These are phyloP conservation scores for Trypanosoma rangeli DNA, from an alignment of 208 protist genomes.

Conservation along the genomic window DNA sequence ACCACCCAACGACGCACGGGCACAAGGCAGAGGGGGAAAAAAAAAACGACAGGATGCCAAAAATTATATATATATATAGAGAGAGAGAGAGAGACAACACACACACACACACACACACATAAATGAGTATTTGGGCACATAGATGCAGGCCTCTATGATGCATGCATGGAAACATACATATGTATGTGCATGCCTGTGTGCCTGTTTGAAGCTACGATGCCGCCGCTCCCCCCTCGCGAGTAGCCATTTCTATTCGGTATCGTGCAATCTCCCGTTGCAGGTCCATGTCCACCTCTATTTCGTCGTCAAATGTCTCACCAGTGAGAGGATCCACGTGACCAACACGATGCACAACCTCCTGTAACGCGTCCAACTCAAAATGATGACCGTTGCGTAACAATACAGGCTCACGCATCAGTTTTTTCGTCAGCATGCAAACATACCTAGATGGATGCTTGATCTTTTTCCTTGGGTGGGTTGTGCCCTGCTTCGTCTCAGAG, in stretches of 20 bases:
- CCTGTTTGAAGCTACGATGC: conserved; percentile 6
- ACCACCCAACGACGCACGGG: not conserved
- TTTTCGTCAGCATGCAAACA: conserved; percentile 80
- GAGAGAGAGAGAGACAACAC: conserved; percentile 1
- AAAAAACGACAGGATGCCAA: conserved; percentile 1
- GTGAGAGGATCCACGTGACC: conserved; percentile 85
- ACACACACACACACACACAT: not conserved
- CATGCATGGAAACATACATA: conserved; percentile 16
- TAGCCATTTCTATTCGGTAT: conserved; percentile 66
- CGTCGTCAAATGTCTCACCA: conserved; percentile 66
- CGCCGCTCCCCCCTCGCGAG: conserved; percentile 6
- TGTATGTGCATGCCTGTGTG: conserved; percentile 8
- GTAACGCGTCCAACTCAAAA: conserved; percentile 80
- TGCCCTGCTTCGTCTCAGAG: conserved; percentile 2
- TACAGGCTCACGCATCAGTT: conserved; percentile 90
- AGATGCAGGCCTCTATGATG: not conserved
- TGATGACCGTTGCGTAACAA: conserved; percentile 69
- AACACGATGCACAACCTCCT: conserved; percentile 73
- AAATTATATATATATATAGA: not conserved
- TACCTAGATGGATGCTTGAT: conserved; percentile 62
- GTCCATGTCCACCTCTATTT: conserved; percentile 61
- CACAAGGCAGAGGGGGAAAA: not conserved
- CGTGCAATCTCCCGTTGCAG: conserved; percentile 86
- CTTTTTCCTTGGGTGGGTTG: conserved; percentile 41
- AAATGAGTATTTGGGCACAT: not conserved